These are phyloP conservation scores for Syzygium aromaticum DNA, from an alignment of 345 rosid species.

Conservation along the genomic window DNA sequence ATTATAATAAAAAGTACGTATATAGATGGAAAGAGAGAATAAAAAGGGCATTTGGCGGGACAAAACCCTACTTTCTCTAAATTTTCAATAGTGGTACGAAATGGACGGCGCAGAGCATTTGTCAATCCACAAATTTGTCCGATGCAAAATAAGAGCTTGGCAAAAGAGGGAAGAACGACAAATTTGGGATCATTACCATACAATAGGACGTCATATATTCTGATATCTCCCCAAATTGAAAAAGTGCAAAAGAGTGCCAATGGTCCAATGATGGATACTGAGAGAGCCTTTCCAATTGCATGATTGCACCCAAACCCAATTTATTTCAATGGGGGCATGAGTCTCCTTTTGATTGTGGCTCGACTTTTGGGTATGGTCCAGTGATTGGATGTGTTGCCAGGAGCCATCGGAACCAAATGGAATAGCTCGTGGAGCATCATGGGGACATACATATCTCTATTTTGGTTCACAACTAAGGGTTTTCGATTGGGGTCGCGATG, in stretches of 20 bases:
- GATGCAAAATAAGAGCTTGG: neutral
- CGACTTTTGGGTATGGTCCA: neutral
- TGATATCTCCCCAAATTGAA: neutral
- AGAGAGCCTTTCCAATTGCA: neutral
- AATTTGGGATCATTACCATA: neutral
- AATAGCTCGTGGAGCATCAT: neutral
- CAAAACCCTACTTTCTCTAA: neutral
- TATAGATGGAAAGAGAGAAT: too few relatives aligned
- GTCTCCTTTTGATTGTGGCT: neutral
- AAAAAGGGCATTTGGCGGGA: too few relatives aligned
- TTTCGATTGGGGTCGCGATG: neutral
- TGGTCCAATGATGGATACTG: neutral
- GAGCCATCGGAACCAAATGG: neutral
- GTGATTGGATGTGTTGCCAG: neutral
- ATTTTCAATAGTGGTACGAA: neutral
- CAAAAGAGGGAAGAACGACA: neutral
- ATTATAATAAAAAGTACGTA: too few relatives aligned
- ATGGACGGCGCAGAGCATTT: neutral
- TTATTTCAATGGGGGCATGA: neutral
- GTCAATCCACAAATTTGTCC: neutral
- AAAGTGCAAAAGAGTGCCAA: neutral
- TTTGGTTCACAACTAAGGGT: neutral
- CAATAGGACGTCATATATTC: neutral
- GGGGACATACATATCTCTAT: neutral
- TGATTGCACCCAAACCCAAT: neutral